These are phyloP conservation scores for Aureobasidium sp. DNA, from an alignment of 2,329 filamentous ascomycete genomes.

Conservation along the genomic window DNA sequence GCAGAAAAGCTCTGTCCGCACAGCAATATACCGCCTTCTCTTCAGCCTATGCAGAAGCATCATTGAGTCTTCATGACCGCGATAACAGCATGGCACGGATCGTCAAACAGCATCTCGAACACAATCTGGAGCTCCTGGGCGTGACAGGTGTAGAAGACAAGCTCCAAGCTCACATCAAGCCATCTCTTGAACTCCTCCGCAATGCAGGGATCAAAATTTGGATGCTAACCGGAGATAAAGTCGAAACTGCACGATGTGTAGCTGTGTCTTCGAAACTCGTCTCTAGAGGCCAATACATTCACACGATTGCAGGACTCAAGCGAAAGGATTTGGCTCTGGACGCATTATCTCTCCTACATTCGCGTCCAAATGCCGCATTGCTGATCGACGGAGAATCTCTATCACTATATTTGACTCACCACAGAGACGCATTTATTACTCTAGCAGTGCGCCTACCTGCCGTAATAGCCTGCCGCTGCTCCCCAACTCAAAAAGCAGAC, in stretches of 20 bases:
- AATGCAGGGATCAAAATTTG: slow-evolving; percentile 99
- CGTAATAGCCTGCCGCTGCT: slow-evolving; percentile 93
- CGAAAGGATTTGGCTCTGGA: slow-evolving; percentile 79
- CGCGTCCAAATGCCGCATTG: slow-evolving; percentile 76
- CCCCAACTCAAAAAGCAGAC: slow-evolving; percentile 93
- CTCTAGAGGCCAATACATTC: slow-evolving; percentile 86
- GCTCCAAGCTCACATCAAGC: slow-evolving; percentile 89
- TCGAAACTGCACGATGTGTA: slow-evolving; percentile 93
- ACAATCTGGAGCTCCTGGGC: slow-evolving; percentile 83
- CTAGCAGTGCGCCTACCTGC: slow-evolving; percentile 80
- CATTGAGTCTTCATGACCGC: slow-evolving; percentile 67
- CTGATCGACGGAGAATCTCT: slow-evolving; percentile 93
- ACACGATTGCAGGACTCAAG: slow-evolving; percentile 69
- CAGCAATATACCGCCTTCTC: slow-evolving; percentile 78
- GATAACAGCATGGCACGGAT: slow-evolving; percentile 75
- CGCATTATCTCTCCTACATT: slow-evolving; percentile 77
- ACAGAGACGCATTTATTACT: slow-evolving; percentile 76
- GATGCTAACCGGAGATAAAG: slow-evolving; percentile 99
- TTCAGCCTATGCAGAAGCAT: slow-evolving; percentile 64
- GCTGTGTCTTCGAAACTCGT: slow-evolving; percentile 93
- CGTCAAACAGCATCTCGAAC: slow-evolving; percentile 72
- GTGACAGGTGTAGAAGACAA: slow-evolving; percentile 98
- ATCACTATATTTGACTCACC: slow-evolving; percentile 71
- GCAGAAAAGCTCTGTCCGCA: slow-evolving; percentile 73
- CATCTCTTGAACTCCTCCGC: slow-evolving; percentile 83